Evolutionary conservation across 768 basidiomycete genomes (phyloP).

Genomic region (Suillus discolor): DNA sequence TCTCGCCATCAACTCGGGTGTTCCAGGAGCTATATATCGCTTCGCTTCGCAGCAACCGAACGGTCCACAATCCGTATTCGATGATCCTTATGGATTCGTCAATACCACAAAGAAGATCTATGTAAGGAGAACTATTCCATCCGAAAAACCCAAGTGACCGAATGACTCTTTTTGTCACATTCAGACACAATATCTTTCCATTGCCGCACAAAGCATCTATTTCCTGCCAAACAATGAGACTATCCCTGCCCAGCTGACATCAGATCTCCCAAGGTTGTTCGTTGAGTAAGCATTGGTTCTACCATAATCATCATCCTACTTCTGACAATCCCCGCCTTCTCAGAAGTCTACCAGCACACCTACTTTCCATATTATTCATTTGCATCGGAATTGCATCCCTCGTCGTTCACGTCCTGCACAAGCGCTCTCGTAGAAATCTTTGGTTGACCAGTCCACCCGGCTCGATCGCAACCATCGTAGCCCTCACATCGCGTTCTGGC

Average conservation of each 20-base stretch:
- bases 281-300: constrained; percentile 51
- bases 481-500: constrained; percentile 61
- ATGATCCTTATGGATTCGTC: constrained; percentile 51
- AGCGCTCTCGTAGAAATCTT: constrained; percentile 47
- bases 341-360: constrained; percentile 56
- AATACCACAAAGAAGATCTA: constrained; percentile 48
- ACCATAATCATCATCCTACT: neutral
- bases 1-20: constrained; percentile 46
- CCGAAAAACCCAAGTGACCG: neutral
- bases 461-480: constrained; percentile 56
- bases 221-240: constrained; percentile 47
- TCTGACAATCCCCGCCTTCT: constrained; percentile 9
- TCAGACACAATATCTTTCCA: constrained; percentile 60
- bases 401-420: constrained; percentile 49
- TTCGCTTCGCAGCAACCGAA: constrained; percentile 44
- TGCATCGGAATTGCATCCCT: constrained; percentile 50
- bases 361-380: constrained; percentile 51
- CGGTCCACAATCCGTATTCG: constrained; percentile 50
- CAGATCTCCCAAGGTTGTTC: constrained; percentile 50
- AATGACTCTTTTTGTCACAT: constrained; percentile 2
- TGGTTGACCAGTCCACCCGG: constrained; percentile 59
- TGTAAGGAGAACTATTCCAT: constrained; percentile 16
- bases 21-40: constrained; percentile 63
- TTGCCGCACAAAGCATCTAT: constrained; percentile 60
- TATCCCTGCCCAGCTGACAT: constrained; percentile 41